Evolutionary conservation across 169 alveolate genomes (phyloP).

Genomic region (Plasmodium blacklocki): DNA sequence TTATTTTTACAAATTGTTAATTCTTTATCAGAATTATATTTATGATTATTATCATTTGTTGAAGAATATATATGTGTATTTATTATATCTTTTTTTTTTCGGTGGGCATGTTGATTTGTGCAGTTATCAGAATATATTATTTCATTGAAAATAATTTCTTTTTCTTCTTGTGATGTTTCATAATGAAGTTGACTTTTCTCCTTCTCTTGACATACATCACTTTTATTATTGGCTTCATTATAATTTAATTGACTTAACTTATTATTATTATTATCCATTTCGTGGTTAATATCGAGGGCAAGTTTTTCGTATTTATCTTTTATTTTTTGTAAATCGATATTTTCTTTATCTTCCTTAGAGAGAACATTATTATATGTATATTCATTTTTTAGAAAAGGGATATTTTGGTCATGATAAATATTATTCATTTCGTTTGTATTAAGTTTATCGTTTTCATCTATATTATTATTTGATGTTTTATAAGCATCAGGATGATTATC

Average conservation of each 20-base stretch:
- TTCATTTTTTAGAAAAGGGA: conserved; percentile 47
- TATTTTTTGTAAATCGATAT: neutral
- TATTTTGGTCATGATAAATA: conserved; percentile 22
- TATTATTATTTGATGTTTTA: neutral
- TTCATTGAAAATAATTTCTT: neutral
- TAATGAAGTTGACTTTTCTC: neutral
- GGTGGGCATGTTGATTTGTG: neutral
- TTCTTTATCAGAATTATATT: too few species aligned
- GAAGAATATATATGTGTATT: too few species aligned
- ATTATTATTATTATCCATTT: neutral
- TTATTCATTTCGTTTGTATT: conserved; percentile 3
- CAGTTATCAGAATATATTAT: neutral
- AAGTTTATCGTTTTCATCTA: conserved; percentile 12
- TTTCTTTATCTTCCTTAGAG: conserved; percentile 5
- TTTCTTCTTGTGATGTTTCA: conserved; percentile 1
- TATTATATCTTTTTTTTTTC: neutral
- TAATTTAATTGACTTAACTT: neutral
- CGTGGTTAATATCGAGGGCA: neutral
- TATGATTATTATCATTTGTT: too few species aligned
- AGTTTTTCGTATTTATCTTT: neutral
- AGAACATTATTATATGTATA: conserved; percentile 9
- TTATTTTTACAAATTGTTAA: neutral
- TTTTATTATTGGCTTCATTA: neutral
- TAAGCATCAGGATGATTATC: conserved; percentile 14
- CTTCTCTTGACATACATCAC: neutral